Evolutionary conservation across 23 red algal species (phyloP).

Genomic region (Gracilaria gracilis): DNA sequence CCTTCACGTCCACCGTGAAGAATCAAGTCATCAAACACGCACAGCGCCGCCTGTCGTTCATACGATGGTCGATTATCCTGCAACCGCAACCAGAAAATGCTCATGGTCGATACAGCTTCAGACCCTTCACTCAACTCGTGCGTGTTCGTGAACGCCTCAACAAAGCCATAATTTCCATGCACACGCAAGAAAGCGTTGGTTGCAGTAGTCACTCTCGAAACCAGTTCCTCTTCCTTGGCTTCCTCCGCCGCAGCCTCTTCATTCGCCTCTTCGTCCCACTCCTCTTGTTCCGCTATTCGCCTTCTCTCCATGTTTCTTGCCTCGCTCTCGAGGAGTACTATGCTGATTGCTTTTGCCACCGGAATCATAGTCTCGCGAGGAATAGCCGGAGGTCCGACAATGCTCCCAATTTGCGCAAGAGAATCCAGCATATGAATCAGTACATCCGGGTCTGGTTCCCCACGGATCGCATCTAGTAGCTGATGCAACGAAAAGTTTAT

Average conservation of each 20-base stretch:
- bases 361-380: slow-evolving; percentile 40
- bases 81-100: slow-evolving; percentile 81
- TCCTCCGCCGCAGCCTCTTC: slow-evolving; percentile 71
- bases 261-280: slow-evolving; percentile 90
- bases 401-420: slow-evolving; percentile 59
- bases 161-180: slow-evolving; percentile 52
- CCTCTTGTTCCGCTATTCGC: slow-evolving; percentile 63
- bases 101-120: slow-evolving; percentile 56
- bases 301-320: slow-evolving; percentile 80
- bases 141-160: slow-evolving; percentile 63
- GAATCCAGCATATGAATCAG: slow-evolving; percentile 84
- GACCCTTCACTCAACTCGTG: slow-evolving; percentile 48
- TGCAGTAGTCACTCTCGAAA: slow-evolving; percentile 46
- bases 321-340: slow-evolving; percentile 78
- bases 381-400: slow-evolving; percentile 62
- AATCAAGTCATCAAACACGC: slow-evolving; percentile 87
- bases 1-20: slow-evolving; percentile 83
- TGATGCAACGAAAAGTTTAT: slow-evolving; percentile 77
- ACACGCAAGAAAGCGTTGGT: slow-evolving; percentile 53
- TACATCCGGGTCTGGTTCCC: slow-evolving; percentile 94
- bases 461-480: slow-evolving; percentile 76
- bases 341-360: slow-evolving; percentile 60
- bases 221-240: slow-evolving; percentile 79
- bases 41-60: slow-evolving; percentile 87
- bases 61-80: slow-evolving; percentile 51